Conservation (phyloP, 2,329 filamentous ascomycete species). For the Scortechinia acanthostroma region DNA sequence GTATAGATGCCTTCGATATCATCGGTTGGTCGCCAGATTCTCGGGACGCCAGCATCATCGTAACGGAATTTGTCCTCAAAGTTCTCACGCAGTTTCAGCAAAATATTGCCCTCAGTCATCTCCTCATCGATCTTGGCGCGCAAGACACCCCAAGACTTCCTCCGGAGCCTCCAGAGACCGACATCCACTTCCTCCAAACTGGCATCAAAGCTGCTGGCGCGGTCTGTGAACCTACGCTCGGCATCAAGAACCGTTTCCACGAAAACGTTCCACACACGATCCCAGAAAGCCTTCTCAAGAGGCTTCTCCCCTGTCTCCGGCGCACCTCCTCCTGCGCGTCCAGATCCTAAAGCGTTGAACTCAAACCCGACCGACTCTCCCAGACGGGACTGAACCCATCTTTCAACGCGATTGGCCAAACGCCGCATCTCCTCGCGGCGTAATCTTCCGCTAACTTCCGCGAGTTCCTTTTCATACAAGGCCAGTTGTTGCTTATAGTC, state of each 20-base stretch:
- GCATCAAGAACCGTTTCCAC: slow-evolving; percentile 76
- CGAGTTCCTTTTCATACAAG: slow-evolving; percentile 82
- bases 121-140: slow-evolving; percentile 90
- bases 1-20: slow-evolving; percentile 97
- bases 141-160: slow-evolving; percentile 90
- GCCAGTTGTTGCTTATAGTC: slow-evolving; percentile 74
- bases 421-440: slow-evolving; percentile 94
- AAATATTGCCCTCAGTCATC: slow-evolving; percentile 92
- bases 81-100: slow-evolving; percentile 92
- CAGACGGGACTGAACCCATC: slow-evolving; percentile 84
- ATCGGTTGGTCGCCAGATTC: slow-evolving; percentile 93
- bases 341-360: slow-evolving; percentile 91
- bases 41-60: slow-evolving; percentile 85
- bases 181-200: slow-evolving; percentile 85
- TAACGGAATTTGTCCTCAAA: slow-evolving; percentile 99
- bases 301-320: slow-evolving; percentile 71
- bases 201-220: slow-evolving; percentile 89
- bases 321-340: slow-evolving; percentile 73
- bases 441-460: slow-evolving; percentile 76
- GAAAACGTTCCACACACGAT: slow-evolving; percentile 86
- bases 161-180: slow-evolving; percentile 82
- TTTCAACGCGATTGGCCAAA: slow-evolving; percentile 80
- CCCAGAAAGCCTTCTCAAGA: slow-evolving; percentile 84
- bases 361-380: slow-evolving; percentile 83
- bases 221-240: slow-evolving; percentile 75